Conservation (phyloP, 306 rosid species). For the Astragalus glycyphyllos region DNA sequence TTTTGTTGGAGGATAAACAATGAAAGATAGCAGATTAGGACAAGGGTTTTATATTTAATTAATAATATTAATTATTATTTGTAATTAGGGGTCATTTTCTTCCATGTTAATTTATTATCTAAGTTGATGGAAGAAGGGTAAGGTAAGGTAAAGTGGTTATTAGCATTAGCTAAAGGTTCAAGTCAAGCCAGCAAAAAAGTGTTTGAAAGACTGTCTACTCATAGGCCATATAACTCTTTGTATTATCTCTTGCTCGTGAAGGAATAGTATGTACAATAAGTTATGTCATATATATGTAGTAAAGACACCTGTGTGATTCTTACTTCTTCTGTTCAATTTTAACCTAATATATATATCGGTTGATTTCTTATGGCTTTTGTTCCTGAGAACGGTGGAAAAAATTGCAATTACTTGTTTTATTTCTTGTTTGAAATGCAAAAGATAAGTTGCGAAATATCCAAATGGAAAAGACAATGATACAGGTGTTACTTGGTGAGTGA, state of each 20-base stretch:
- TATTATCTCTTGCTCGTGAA: constrained; percentile 28
- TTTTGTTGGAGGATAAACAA: constrained; percentile 42
- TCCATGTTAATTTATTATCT: constrained; percentile 25
- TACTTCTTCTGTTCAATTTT: not conserved
- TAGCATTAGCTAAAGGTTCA: constrained; percentile 1
- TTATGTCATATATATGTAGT: constrained; percentile 5
- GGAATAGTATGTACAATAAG: constrained; percentile 36
- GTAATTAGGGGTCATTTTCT: constrained; percentile 50
- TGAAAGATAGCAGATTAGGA: constrained; percentile 44
- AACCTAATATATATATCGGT: not conserved
- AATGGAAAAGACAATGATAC: constrained; percentile 20
- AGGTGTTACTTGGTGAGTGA: constrained; percentile 31
- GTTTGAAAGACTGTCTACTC: constrained; percentile 28
- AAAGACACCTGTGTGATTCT: too few species aligned
- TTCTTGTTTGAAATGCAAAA: not conserved
- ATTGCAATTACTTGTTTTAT: not conserved
- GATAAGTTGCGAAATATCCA: not conserved
- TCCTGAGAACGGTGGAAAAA: not conserved
- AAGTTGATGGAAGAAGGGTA: constrained; percentile 12
- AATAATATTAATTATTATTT: constrained; percentile 1
- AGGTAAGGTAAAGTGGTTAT: constrained; percentile 11
- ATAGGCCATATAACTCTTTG: constrained; percentile 17
- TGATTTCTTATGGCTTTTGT: not conserved
- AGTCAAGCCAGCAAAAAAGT: constrained; percentile 24
- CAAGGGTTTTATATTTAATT: not conserved